Percentiles rank a stretch among this genome's conserved stretches.
These are phyloP conservation scores for Henckelia pumila DNA, from an alignment of 257 asterid species.

Conservation along the genomic window DNA sequence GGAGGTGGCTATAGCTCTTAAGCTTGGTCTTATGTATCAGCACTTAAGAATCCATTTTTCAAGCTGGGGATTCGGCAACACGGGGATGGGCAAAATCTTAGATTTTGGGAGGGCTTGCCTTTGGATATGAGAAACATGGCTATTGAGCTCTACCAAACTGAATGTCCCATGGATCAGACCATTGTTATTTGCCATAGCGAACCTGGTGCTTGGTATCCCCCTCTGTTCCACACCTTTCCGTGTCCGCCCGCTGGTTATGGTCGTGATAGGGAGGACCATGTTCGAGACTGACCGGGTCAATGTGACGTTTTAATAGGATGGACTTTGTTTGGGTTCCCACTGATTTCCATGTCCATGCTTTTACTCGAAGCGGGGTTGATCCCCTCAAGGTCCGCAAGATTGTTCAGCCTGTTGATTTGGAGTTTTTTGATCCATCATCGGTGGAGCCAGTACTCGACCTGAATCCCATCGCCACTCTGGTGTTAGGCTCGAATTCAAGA, in stretches of 20 bases:
- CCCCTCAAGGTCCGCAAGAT: slow-evolving; percentile 60
- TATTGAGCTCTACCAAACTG: no score
- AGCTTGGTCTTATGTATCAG: slow-evolving; percentile 86
- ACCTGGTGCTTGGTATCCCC: slow-evolving; percentile 96
- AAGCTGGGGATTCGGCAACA: slow-evolving; percentile 64
- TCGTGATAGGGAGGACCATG: slow-evolving; percentile 84
- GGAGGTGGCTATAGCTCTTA: slow-evolving; percentile 96
- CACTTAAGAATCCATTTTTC: slow-evolving; percentile 49
- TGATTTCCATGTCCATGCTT: slow-evolving; percentile 65
- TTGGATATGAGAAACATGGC: slow-evolving; percentile 51
- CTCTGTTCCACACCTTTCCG: slow-evolving; percentile 66
- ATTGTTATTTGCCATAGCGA: slow-evolving; percentile 86
- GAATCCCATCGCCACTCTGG: slow-evolving; percentile 35
- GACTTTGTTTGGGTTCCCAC: slow-evolving; percentile 92
- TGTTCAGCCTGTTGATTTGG: slow-evolving; percentile 76
- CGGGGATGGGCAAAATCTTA: slow-evolving; percentile 61
- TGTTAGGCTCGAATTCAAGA: slow-evolving; percentile 40
- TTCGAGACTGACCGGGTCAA: slow-evolving; percentile 86
- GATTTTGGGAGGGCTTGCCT: slow-evolving; percentile 82
- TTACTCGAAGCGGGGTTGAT: slow-evolving; percentile 70
- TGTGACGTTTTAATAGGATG: slow-evolving; percentile 59
- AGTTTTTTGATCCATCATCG: slow-evolving; percentile 57
- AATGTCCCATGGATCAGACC: slow-evolving; percentile 56
- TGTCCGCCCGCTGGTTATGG: slow-evolving; percentile 62
- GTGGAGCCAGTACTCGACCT: slow-evolving; percentile 54